Evolutionary conservation across 352 stramenopile species (phyloP).

Genomic region (Pythium myriotylum): DNA sequence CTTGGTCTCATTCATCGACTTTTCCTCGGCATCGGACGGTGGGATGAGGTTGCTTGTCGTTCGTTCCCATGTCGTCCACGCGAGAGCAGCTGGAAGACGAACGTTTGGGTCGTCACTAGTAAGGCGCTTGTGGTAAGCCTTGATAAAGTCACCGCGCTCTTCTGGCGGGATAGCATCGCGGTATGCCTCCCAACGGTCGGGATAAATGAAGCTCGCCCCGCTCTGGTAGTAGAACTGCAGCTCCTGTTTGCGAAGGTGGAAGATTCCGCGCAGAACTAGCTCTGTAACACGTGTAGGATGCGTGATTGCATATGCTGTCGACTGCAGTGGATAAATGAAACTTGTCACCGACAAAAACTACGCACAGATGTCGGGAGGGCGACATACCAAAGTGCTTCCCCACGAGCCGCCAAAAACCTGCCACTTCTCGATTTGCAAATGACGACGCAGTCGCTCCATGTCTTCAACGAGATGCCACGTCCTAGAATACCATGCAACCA

Average conservation of each 20-base stretch:
- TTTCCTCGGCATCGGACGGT: slow-evolving; percentile 56
- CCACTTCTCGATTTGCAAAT: slow-evolving; percentile 91
- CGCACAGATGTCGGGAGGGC: not conserved
- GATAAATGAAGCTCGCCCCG: slow-evolving; percentile 90
- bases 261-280: slow-evolving; percentile 93
- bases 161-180: slow-evolving; percentile 84
- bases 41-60: slow-evolving; percentile 84
- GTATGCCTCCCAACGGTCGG: slow-evolving; percentile 91
- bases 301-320: slow-evolving; percentile 90
- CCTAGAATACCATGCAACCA: slow-evolving; percentile 22
- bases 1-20: slow-evolving; percentile 78
- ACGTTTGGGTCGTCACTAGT: slow-evolving; percentile 87
- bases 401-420: slow-evolving; percentile 95
- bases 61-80: slow-evolving; percentile 93
- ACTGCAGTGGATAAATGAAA: slow-evolving; percentile 31
- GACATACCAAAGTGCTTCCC: slow-evolving; percentile 88
- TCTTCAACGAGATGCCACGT: slow-evolving; percentile 93
- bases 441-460: slow-evolving; percentile 89
- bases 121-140: slow-evolving; percentile 88
- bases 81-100: slow-evolving; percentile 77
- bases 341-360: not conserved
- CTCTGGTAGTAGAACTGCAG: slow-evolving; percentile 94
- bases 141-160: slow-evolving; percentile 83
- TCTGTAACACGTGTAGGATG: slow-evolving; percentile 84
- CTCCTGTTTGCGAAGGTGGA: slow-evolving; percentile 89